phyloP scores from a whole-genome alignment of 2,329 filamentous ascomycete genomes.

The Daldinia sp. region DNA sequence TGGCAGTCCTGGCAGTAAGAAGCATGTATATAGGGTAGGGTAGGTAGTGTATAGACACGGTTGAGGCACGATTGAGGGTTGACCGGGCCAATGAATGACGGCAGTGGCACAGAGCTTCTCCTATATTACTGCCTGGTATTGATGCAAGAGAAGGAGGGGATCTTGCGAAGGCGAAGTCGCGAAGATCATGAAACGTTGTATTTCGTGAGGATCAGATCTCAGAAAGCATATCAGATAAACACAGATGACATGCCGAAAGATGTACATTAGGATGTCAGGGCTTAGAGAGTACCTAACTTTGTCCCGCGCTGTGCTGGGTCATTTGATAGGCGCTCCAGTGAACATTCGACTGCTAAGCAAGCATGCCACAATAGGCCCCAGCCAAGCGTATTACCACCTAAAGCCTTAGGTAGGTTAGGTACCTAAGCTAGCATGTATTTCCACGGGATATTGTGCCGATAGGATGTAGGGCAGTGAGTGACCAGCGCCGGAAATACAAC shows the following conservation, averaged over 20 bases:
- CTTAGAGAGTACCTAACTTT: background rate
- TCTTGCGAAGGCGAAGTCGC: conserved; percentile 36
- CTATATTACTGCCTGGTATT: conserved; percentile 17
- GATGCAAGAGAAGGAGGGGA: conserved; percentile 18
- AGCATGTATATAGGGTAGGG: background rate
- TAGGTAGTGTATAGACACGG: conserved; percentile 2
- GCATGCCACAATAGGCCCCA: conserved; percentile 1
- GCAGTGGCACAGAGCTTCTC: conserved; percentile 1
- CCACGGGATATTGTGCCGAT: background rate
- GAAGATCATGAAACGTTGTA: conserved; percentile 47
- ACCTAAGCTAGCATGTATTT: conserved; percentile 7
- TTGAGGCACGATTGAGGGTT: conserved; percentile 5
- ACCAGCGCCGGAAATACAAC: background rate
- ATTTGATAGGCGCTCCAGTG: conserved; percentile 37
- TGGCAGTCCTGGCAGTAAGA: background rate
- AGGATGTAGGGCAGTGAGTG: background rate
- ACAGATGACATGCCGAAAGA: conserved; percentile 38
- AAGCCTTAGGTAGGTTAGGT: conserved; percentile 4
- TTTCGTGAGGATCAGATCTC: conserved; percentile 39
- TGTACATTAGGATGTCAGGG: conserved; percentile 27
- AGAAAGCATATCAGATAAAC: conserved; percentile 34
- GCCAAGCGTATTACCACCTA: conserved; percentile 10
- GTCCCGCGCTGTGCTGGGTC: conserved; percentile 20
- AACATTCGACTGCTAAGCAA: conserved; percentile 27
- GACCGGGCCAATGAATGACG: conserved; percentile 21